Conservation (phyloP, 805 yeast species). For the Candida quercuum region DNA sequence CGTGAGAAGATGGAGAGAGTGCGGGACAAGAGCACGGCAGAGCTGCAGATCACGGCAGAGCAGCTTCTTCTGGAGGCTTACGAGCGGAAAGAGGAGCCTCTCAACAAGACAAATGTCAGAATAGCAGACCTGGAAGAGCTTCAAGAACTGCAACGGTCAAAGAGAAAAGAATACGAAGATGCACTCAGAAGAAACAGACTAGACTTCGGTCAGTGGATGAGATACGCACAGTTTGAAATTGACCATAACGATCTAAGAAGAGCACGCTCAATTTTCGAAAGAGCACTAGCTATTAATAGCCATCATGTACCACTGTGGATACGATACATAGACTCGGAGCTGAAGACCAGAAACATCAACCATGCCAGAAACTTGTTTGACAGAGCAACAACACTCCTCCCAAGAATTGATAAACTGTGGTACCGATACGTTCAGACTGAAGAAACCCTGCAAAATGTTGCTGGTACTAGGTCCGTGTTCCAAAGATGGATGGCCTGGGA, state of each 20-base stretch:
- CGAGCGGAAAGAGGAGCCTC: slow-evolving; percentile 36
- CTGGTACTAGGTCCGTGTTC: slow-evolving; percentile 60
- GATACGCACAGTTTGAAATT: slow-evolving; percentile 86
- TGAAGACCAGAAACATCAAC: slow-evolving; percentile 65
- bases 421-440: slow-evolving; percentile 76
- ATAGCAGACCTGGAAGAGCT: slow-evolving; percentile 78
- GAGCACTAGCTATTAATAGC: slow-evolving; percentile 75
- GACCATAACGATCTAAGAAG: slow-evolving; percentile 73
- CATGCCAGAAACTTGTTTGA: slow-evolving; percentile 87
- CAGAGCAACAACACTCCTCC: slow-evolving; percentile 67
- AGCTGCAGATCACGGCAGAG: slow-evolving; percentile 58
- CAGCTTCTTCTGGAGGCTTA: slow-evolving; percentile 59
- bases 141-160: slow-evolving; percentile 66
- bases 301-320: slow-evolving; percentile 82
- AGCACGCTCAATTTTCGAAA: slow-evolving; percentile 82
- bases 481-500: slow-evolving; percentile 79
- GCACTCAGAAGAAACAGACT: slow-evolving; percentile 82
- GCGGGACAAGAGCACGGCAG: slow-evolving; percentile 40
- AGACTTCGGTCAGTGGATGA: slow-evolving; percentile 82
- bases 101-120: slow-evolving; percentile 39
- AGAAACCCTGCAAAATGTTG: slow-evolving; percentile 63
- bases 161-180: slow-evolving; percentile 77
- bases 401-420: slow-evolving; percentile 85
- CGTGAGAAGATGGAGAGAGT: slow-evolving; percentile 25
- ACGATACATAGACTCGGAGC: slow-evolving; percentile 73